A percentile compares a stretch with the other conserved stretches of the same genome.
phyloP scores from a whole-genome alignment of 164 flowering plant genomes.

The Euptelea pleiosperma region DNA sequence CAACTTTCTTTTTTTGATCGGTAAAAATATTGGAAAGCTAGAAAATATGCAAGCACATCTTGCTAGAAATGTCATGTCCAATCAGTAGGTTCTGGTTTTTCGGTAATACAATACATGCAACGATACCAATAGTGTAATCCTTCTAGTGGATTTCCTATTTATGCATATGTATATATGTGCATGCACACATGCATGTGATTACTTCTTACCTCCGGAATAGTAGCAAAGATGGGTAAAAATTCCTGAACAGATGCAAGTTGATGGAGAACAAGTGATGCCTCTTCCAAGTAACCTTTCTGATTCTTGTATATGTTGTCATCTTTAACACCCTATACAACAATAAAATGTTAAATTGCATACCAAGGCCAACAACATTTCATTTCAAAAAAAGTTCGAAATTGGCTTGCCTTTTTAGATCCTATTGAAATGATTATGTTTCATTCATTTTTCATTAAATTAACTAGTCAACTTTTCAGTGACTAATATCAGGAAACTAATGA shows the following conservation, averaged over 20 bases:
- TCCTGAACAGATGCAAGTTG: slow-evolving; percentile 52
- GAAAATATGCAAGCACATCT: no score
- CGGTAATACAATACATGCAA: no score
- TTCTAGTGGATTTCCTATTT: no score
- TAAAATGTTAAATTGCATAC: neutral
- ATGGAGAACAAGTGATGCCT: slow-evolving; percentile 33
- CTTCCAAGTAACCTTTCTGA: slow-evolving; percentile 26
- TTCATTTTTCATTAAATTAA: neutral
- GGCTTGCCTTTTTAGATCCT: no score
- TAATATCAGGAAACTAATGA: no score
- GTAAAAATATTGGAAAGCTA: no score
- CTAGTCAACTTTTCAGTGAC: neutral
- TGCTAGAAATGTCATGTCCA: no score
- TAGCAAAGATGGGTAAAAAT: slow-evolving; percentile 52
- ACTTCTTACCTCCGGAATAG: slow-evolving; percentile 62
- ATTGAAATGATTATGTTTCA: no score
- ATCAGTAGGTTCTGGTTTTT: no score
- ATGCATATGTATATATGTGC: neutral
- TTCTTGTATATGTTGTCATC: slow-evolving; percentile 16
- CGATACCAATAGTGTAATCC: no score
- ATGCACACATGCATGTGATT: neutral
- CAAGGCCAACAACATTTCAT: neutral
- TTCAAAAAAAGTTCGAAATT: no score
- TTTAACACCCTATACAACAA: slow-evolving; percentile 31
- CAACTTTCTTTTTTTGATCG: no score